Conservation (phyloP, 768 basidiomycete species). For the Mycena indigotica region DNA sequence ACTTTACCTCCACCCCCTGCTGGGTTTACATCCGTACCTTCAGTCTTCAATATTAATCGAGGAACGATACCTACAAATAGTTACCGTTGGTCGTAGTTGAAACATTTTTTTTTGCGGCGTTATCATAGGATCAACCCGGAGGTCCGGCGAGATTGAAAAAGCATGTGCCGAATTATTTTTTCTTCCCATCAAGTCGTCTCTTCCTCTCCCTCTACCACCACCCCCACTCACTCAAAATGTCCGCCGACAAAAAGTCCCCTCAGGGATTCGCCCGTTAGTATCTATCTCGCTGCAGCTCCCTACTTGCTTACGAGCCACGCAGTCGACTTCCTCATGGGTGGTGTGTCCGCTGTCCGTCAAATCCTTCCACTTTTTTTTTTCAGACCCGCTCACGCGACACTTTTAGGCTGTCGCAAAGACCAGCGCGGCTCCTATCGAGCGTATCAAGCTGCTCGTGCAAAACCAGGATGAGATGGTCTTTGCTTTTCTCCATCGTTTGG, state of each 20-base stretch:
- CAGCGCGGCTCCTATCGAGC: constrained; percentile 98
- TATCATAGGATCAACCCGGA: neutral
- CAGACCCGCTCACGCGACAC: constrained; percentile 24
- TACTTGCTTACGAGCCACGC: constrained; percentile 26
- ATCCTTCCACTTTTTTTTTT: neutral
- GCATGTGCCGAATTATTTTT: neutral
- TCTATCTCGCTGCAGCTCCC: constrained; percentile 17
- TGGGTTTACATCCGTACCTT: constrained; percentile 12
- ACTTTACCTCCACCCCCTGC: constrained; percentile 3
- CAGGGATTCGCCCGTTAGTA: constrained; percentile 85
- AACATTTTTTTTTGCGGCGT: neutral
- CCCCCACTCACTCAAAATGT: constrained; percentile 76
- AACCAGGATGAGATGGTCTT: constrained; percentile 99
- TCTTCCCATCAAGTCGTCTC: neutral
- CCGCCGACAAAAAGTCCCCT: constrained; percentile 79
- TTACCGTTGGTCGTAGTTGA: neutral
- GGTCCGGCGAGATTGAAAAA: neutral
- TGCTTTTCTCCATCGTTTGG: constrained; percentile 14
- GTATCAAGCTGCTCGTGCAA: constrained; percentile 97
- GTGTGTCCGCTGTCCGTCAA: constrained; percentile 81
- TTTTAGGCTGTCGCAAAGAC: constrained; percentile 96
- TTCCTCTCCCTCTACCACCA: constrained; percentile 23
- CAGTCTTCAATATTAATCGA: constrained; percentile 7
- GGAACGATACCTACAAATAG: neutral
- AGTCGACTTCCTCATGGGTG: constrained; percentile 97